Base-by-base conservation (phyloP, 805 yeast genomes). In the Ogataea siamensis region DNA sequence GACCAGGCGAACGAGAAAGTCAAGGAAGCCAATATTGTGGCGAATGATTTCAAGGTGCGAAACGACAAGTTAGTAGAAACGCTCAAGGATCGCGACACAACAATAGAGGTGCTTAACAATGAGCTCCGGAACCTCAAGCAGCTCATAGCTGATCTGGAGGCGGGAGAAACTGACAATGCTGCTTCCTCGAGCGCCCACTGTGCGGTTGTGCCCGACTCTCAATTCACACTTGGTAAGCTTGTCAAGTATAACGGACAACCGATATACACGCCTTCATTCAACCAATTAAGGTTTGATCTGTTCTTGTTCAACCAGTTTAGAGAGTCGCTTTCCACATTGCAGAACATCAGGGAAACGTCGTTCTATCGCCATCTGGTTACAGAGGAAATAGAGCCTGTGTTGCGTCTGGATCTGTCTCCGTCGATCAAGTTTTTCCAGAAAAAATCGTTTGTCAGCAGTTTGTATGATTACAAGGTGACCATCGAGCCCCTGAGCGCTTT, bases 1-100 rank as follows among this genome's bases (percentile, higher is more conserved):
- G 83, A 77, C 45, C 93, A 87, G 55, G 96, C 96, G 10, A 87
- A 87, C 55, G 71, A 73, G 34, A 85, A 86, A 86, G 96, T 87
- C 5, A 77, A 83, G 33, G 76, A 80, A 45, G 95, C 95, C 0
- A 76, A 85, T 43, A 70, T 77, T 37, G 83, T 81, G 40, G 74
- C 80, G 5, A 71, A 80, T 53, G 77, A 75, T 22, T 68, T 68
- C 44, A 78, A 80, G 49, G 60, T 74, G 34, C 76, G 79, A 47
- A 83, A 83, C 50, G 63, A 71, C 22, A 78, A 73, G 46, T 57
- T 84, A 32, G 50, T 65, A 1, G 67, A 64, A 5, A 73, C 73
- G n/a, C 55, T 85, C 24, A 71, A 68, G 24, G 96, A 87, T 57
- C 80, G 80, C 54, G 87, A 87, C 51, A 58, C 66, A 11, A 71